Base-by-base conservation (phyloP, 2,329 filamentous ascomycete genomes). In the Talaromyces sp. region DNA sequence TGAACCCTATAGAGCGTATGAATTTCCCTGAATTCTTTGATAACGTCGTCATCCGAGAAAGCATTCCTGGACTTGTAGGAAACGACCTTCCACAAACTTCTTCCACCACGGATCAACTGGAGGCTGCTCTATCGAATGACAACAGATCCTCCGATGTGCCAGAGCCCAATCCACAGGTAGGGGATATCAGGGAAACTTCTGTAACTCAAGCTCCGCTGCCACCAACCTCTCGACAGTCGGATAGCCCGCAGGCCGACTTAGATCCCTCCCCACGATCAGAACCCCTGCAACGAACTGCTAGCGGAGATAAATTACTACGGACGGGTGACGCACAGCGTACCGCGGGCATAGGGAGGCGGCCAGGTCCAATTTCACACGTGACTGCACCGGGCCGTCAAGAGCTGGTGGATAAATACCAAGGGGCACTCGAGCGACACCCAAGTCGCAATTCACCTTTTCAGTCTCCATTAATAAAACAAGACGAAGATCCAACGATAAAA, bases 11-110 rank as follows among this genome's bases (percentile, higher is more conserved):
- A 5, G 90, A 96, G 71, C 83, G 94, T 59, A 82, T 96, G 71
- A 89, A 85, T 57, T 97, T 97, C 65, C 86, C 90, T 53, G 85
- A 88, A 62, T 94, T 97, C 70, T 97, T 97, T 74, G 78, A 77
- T 15, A 86, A 93, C 68, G 75, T 81, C 31, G 85, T 94, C 31
- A 84, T 96, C 54, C 84, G 82, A 11, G 82, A 81, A 19, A 82
- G 86, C 3, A 97, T 97, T 65, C 91, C 91, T 0, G 89, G 88
- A 5, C 77, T 96, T 31, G 85, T 91, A 6, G 88, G 86, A 41
- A 90, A 96, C 67, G 91, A 96, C 69, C 63, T 85, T 21, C 57
- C 56, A 46, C 62, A 61, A 41, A 61, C 57, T 58, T 57, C 66
- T 37, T 66, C 63, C 53, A 53, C 46, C 2, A 17, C 41, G 22